These are phyloP conservation scores for Alternaria brassicicola DNA, from an alignment of 2,329 filamentous ascomycete genomes.

Conservation along the genomic window DNA sequence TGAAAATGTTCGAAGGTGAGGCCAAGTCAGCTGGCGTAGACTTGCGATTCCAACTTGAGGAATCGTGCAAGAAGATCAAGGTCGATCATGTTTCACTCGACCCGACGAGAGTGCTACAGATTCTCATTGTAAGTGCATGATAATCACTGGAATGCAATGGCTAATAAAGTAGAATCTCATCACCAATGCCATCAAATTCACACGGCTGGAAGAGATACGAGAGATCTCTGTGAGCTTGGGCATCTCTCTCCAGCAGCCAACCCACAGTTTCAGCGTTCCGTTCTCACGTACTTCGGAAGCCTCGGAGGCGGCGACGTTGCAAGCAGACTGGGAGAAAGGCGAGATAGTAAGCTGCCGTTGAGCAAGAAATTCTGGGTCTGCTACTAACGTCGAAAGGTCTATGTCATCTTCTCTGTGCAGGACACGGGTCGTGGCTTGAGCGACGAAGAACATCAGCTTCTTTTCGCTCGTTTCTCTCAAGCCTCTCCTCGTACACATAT, in stretches of 20 bases:
- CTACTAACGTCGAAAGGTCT: conserved; percentile 34
- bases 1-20: conserved; percentile 50
- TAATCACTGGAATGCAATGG: neutral
- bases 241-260: conserved; percentile 39
- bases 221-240: conserved; percentile 48
- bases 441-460: conserved; percentile 43
- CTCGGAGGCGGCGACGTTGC: conserved; percentile 21
- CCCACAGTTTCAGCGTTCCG: conserved; percentile 33
- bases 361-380: neutral
- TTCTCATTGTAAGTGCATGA: conserved; percentile 28
- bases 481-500: conserved; percentile 44
- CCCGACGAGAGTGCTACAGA: conserved; percentile 51
- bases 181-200: conserved; percentile 56
- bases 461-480: conserved; percentile 43
- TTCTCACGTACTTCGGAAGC: conserved; percentile 19
- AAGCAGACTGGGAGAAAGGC: conserved; percentile 45
- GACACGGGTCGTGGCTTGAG: conserved; percentile 51
- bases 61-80: conserved; percentile 42
- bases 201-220: conserved; percentile 43
- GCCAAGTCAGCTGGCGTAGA: conserved; percentile 38
- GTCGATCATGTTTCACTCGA: conserved; percentile 51
- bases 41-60: conserved; percentile 41
- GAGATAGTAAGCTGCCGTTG: conserved; percentile 4
- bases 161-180: conserved; percentile 43
- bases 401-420: conserved; percentile 45